phyloP scores from a whole-genome alignment of 257 asterid species.

The Hygrophila difformis region DNA sequence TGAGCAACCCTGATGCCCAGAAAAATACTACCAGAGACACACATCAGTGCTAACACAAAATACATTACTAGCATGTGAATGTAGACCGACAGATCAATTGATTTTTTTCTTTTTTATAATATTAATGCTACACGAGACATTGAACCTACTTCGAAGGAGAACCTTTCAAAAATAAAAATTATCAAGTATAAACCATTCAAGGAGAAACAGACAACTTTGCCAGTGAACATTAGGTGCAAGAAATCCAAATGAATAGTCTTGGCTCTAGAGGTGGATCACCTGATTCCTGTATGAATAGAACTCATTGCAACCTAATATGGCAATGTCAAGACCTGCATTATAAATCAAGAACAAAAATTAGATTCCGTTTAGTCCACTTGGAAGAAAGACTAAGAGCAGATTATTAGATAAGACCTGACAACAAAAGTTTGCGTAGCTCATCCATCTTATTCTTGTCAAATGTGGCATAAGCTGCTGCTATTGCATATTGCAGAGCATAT shows the following conservation, averaged over 20 bases:
- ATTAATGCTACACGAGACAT: no score
- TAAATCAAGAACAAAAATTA: conserved; percentile 31
- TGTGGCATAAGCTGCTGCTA: conserved; percentile 72
- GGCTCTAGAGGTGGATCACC: conserved; percentile 30
- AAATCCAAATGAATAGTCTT: conserved; percentile 12
- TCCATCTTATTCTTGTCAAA: conserved; percentile 46
- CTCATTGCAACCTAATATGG: conserved; percentile 87
- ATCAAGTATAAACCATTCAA: neutral
- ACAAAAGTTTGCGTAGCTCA: conserved; percentile 55
- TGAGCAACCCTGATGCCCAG: neutral
- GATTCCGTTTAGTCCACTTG: neutral
- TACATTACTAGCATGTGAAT: neutral
- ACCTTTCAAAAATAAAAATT: no score
- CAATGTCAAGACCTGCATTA: conserved; percentile 83
- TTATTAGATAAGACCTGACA: conserved; percentile 55
- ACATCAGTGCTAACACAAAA: neutral
- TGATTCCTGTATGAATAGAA: conserved; percentile 90
- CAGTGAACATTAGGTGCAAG: conserved; percentile 4
- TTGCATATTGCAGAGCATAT: conserved; percentile 73
- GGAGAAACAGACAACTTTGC: neutral
- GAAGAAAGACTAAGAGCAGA: conserved; percentile 2
- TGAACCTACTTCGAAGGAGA: no score
- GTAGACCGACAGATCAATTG: no score
- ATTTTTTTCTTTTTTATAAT: no score
- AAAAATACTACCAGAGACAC: no score